Percentiles rank a stretch among this genome's conserved stretches.
Evolutionary conservation across 495 filamentous ascomycete genomes (phyloP).

Genomic region (Filosporella fistucella): DNA sequence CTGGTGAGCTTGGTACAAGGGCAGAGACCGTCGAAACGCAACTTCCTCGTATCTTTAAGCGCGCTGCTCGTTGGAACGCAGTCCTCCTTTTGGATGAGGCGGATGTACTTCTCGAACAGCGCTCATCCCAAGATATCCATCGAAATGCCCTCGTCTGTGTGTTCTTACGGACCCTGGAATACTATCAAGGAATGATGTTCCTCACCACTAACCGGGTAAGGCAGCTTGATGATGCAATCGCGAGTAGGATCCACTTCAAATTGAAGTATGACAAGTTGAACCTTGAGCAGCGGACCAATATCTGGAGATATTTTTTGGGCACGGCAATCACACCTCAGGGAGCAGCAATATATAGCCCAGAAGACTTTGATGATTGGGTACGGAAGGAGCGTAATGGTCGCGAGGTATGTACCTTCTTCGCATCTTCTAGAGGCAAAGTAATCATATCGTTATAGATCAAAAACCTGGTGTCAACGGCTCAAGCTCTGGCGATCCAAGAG

Average conservation of each 20-base stretch:
- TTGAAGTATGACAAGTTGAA: constrained; percentile 8
- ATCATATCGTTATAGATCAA: background rate
- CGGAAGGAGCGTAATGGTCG: background rate
- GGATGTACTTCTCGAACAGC: constrained; percentile 30
- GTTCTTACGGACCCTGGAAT: constrained; percentile 17
- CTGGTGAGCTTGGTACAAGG: constrained; percentile 12
- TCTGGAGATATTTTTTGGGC: constrained; percentile 11
- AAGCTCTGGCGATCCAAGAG: constrained; percentile 7
- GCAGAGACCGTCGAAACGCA: constrained; percentile 29
- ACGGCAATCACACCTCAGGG: no score
- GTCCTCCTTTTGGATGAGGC: constrained; percentile 38
- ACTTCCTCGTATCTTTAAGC: constrained; percentile 36
- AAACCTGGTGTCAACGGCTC: constrained; percentile 5
- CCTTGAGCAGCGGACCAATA: background rate
- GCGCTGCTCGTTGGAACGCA: constrained; percentile 35
- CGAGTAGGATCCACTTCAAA: constrained; percentile 9
- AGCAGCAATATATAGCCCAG: no score
- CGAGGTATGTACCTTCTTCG: background rate
- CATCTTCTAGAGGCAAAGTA: background rate
- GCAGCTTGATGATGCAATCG: constrained; percentile 10
- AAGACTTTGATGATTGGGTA: no score
- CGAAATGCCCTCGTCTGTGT: constrained; percentile 16
- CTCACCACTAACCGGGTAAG: constrained; percentile 16
- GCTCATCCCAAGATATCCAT: constrained; percentile 8
- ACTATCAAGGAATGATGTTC: constrained; percentile 18